phyloP scores from a whole-genome alignment of 2,329 filamentous ascomycete genomes.

The Ascochyta clinopodiicola region DNA sequence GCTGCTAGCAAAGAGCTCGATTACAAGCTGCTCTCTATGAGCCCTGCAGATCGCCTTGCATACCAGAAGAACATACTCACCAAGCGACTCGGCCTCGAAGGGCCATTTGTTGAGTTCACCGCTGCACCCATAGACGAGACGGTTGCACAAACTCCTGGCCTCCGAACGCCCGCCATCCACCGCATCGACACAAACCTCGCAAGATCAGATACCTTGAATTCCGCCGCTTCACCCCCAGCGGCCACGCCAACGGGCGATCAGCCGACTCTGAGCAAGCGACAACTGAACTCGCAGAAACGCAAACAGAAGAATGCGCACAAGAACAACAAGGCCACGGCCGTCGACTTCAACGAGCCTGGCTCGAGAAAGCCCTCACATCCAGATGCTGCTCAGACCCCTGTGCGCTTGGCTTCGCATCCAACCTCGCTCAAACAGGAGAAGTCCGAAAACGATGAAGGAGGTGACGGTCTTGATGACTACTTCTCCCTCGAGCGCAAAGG shows the following conservation, averaged over 20 bases:
- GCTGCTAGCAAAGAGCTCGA: conserved; percentile 83
- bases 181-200: conserved; percentile 60
- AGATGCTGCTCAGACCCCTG: conserved; percentile 63
- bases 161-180: conserved; percentile 48
- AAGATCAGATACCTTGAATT: conserved; percentile 54
- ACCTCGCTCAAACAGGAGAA: conserved; percentile 64
- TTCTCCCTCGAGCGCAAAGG: conserved; percentile 85
- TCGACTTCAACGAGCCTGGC: conserved; percentile 76
- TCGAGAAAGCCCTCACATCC: conserved; percentile 65
- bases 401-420: conserved; percentile 57
- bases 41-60: conserved; percentile 78
- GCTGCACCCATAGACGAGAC: conserved; percentile 72
- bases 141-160: conserved; percentile 48
- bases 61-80: conserved; percentile 89
- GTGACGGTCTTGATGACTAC: conserved; percentile 67
- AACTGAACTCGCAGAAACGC: conserved; percentile 91
- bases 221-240: conserved; percentile 54
- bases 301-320: conserved; percentile 92
- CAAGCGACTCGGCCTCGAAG: conserved; percentile 81
- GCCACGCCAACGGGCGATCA: conserved; percentile 52
- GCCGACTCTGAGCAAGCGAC: conserved; percentile 81
- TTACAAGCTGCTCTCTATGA: conserved; percentile 80
- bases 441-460: conserved; percentile 65
- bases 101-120: conserved; percentile 84
- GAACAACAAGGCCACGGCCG: conserved; percentile 86